A percentile compares a stretch with the other conserved stretches of the same genome.
These are phyloP conservation scores for Daldinia bambusicola DNA, from an alignment of 495 filamentous ascomycete genomes.

Conservation along the genomic window DNA sequence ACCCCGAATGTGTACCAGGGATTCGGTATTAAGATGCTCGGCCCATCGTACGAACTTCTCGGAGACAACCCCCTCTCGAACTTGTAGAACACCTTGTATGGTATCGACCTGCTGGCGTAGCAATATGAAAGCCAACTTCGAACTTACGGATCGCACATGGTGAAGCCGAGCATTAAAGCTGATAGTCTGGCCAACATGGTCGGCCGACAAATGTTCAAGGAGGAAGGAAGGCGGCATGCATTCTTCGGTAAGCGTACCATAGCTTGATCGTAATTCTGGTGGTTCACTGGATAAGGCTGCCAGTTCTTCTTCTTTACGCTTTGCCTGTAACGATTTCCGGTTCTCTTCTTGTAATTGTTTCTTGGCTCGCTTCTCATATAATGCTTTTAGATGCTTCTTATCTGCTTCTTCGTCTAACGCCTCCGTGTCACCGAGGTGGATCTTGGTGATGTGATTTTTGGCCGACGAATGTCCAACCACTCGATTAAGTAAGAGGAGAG, in stretches of 20 bases:
- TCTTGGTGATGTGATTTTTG: slow-evolving; percentile 59
- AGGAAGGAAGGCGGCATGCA: slow-evolving; percentile 41
- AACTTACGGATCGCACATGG: slow-evolving; percentile 83
- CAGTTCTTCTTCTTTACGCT: slow-evolving; percentile 58
- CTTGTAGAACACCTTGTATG: slow-evolving; percentile 80
- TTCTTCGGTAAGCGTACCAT: slow-evolving; percentile 63
- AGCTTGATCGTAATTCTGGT: slow-evolving; percentile 67
- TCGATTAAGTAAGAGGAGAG: slow-evolving; percentile 57
- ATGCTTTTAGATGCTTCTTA: slow-evolving; percentile 62
- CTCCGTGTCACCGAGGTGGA: slow-evolving; percentile 60
- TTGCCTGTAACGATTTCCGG: slow-evolving; percentile 60
- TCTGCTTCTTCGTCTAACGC: slow-evolving; percentile 53
- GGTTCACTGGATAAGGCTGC: slow-evolving; percentile 57
- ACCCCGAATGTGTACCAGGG: slow-evolving; percentile 81
- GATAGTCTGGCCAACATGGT: slow-evolving; percentile 69
- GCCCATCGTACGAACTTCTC: slow-evolving; percentile 93
- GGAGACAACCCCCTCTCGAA: slow-evolving; percentile 64
- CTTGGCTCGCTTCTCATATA: slow-evolving; percentile 62
- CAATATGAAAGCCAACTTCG: slow-evolving; percentile 88
- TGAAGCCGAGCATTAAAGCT: slow-evolving; percentile 86
- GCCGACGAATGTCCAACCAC: slow-evolving; percentile 55
- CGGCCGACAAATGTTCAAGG: slow-evolving; percentile 37
- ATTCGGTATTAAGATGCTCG: slow-evolving; percentile 80
- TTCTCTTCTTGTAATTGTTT: slow-evolving; percentile 63
- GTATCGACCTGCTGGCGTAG: slow-evolving; percentile 83